Conservation (phyloP, 768 basidiomycete species). For the Tricholoma sp. region DNA sequence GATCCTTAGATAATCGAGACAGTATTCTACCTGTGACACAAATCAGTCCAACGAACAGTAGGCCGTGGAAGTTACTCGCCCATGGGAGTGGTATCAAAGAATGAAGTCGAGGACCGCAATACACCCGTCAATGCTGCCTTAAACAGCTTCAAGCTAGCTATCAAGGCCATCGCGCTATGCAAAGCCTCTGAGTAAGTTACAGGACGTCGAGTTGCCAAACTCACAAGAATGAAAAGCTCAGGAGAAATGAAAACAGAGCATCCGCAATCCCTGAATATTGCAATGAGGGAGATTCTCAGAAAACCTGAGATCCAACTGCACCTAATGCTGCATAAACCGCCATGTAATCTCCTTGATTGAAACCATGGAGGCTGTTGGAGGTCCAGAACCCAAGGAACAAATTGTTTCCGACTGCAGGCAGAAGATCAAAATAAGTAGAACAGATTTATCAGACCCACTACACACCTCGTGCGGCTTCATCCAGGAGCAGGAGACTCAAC, state of each 20-base stretch:
- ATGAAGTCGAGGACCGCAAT: constrained; percentile 53
- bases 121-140: constrained; percentile 50
- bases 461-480: neutral
- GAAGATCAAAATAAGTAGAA: neutral
- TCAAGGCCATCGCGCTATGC: constrained; percentile 22
- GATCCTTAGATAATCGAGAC: constrained; percentile 56
- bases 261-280: constrained; percentile 35
- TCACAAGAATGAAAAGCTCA: constrained; percentile 48
- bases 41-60: neutral
- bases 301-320: constrained; percentile 11
- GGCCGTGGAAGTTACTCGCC: constrained; percentile 28
- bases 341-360: constrained; percentile 65
- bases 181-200: neutral
- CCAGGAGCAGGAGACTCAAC: neutral
- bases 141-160: constrained; percentile 47
- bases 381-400: constrained; percentile 77
- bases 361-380: constrained; percentile 42
- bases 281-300: neutral
- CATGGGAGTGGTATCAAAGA: constrained; percentile 72
- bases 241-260: constrained; percentile 45
- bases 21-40: constrained; percentile 43
- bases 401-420: constrained; percentile 34
- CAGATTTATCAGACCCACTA: neutral
- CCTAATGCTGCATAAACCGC: constrained; percentile 46
- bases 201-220: constrained; percentile 12